A percentile compares a stretch with the other conserved stretches of the same genome.
phyloP scores from a whole-genome alignment of 768 basidiomycete genomes.

The Pholiota conissans region DNA sequence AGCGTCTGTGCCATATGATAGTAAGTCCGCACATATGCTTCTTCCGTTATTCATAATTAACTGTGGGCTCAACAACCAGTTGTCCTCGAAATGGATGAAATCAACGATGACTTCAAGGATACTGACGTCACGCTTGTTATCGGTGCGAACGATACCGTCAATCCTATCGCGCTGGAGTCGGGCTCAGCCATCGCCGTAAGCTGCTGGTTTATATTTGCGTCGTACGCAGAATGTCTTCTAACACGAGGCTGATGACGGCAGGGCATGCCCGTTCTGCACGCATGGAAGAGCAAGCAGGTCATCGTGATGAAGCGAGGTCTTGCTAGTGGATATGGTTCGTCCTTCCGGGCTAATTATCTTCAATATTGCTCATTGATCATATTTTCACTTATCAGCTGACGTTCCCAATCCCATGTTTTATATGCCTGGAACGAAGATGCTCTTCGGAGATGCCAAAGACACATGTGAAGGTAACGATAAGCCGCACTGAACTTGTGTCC shows the following conservation, averaged over 20 bases:
- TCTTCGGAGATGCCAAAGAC: slow-evolving; percentile 91
- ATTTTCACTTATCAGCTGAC: slow-evolving; percentile 53
- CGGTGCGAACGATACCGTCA: slow-evolving; percentile 91
- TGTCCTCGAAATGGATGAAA: slow-evolving; percentile 92
- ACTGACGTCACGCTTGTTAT: slow-evolving; percentile 92
- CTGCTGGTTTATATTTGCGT: neutral
- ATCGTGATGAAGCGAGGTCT: slow-evolving; percentile 93
- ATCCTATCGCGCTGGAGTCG: slow-evolving; percentile 85
- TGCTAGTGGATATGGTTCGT: slow-evolving; percentile 81
- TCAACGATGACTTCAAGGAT: slow-evolving; percentile 87
- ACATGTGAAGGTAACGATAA: slow-evolving; percentile 72
- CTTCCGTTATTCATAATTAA: neutral
- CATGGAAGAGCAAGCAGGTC: slow-evolving; percentile 92
- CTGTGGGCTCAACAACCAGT: slow-evolving; percentile 57
- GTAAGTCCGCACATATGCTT: slow-evolving; percentile 37
- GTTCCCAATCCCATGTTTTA: slow-evolving; percentile 95
- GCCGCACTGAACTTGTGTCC: neutral
- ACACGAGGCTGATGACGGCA: slow-evolving; percentile 13
- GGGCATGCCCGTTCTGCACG: slow-evolving; percentile 91
- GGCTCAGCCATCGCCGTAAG: slow-evolving; percentile 79
- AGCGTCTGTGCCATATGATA: slow-evolving; percentile 88
- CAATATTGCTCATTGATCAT: slow-evolving; percentile 3
- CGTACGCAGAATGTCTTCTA: neutral
- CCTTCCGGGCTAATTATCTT: neutral
- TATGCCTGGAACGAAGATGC: slow-evolving; percentile 87